Evolutionary conservation across 2,329 filamentous ascomycete species (phyloP), one percentile per base, ranked within the genome.

Genomic region (Acephala macrosclerotiorum): DNA sequence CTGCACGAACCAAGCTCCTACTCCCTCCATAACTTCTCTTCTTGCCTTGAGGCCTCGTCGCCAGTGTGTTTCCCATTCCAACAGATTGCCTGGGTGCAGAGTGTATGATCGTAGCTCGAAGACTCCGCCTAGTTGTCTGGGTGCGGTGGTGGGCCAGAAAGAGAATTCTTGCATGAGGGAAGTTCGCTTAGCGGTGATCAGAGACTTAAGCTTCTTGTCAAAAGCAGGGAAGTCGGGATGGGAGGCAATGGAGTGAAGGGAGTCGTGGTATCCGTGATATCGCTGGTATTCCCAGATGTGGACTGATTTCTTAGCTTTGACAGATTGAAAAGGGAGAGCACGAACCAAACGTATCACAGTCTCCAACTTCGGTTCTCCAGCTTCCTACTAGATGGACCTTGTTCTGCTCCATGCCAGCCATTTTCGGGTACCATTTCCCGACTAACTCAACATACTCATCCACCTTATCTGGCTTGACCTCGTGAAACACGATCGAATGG

Each of bases 251-350:
- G 86, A 88, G 82, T 97, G 87, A 56, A 97, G 85, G 22, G 96
- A 98, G 67, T 91, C 89, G 80, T 99, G 96, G 80, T 98, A 98
- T 67, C 96, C 96, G 73, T 94, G 87, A 81, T 98, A 99, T 74
- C 94, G 91, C 80, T 98, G 94, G 80, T 99, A 99, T 80, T 99
- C 96, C 96, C 96, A 99, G 75, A 99, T 99, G 79, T 99, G 96
- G 59, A 99, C 96, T 98, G 74, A 36, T 29, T n/a, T n/a, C 61
- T 80, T 75, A 80, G 77, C 71, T 70, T 79, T 74, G 80, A 76
- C 70, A 72, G 59, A 60, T 63, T 70, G 35, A 55, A 5, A 25
- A n/a, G 16, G 29, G 20, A 33, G 36, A 47, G 63, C 40, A 79
- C 87, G 68, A 86, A 97, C 94, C 89, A 81, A 99, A 99, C 0